Base-by-base conservation (phyloP, 1,284 basidiomycete species). In the Neotropicomus parvogracilis region DNA sequence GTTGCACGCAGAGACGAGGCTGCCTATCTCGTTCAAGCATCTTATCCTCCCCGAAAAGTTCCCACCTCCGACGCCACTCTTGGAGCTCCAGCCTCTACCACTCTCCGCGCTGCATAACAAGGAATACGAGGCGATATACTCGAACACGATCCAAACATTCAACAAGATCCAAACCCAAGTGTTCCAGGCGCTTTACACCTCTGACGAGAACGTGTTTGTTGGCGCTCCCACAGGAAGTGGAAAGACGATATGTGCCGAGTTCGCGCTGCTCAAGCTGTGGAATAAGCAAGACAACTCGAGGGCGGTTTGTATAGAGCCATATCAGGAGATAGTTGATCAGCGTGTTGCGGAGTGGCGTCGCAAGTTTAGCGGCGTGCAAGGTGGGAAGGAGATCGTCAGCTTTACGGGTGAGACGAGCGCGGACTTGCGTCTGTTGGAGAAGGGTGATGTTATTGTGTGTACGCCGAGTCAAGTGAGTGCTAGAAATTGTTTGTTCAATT, bases 121-220 rank as follows among this genome's bases (percentile, higher is more conserved):
- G 63, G 90, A 92, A 52, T 97, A 88, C 56, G 91, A 98, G 65
- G 74, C 75, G 5, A 80, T 97, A 36, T 99, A 97, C 68, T 79
- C 83, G 0, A 79, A 78, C 14, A 79, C 79, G 0, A 86, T 95
- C 54, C 75, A 83, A 52, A 81, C 79, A 1, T 97, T 98, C 78
- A 99, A 99, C 80, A 98, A 97, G 73, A 97, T 98, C 56, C 97
- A 99, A 67, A 99, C 94, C 0, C 97, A 99, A 70, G 93, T 97
- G 31, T 99, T 98, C 85, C 95, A 98, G 59, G 93, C 95, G 0
- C 75, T 99, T 0, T 99, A 95, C 69, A 95, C 91, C 0, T 88
- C 92, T 0, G 94, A 98, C 64, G 95, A 98, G 64, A 97, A 94
- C 60, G 87, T 95, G 34, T 92, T 99, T 63, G 85, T 99, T 49